These are phyloP conservation scores for Whalleya microplaca DNA, from an alignment of 2,329 filamentous ascomycete genomes.

Conservation along the genomic window DNA sequence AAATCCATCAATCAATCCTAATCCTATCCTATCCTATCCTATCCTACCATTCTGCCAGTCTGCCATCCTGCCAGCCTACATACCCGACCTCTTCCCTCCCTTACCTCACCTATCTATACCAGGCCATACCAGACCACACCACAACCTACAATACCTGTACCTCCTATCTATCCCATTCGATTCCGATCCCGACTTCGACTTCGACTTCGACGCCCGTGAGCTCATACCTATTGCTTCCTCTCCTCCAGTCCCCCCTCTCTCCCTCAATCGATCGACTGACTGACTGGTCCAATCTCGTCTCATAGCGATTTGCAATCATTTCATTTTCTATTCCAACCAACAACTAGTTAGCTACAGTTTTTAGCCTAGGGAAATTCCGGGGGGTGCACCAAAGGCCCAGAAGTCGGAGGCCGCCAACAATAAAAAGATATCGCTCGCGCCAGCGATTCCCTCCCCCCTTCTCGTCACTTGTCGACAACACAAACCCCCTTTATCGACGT, in stretches of 20 bases:
- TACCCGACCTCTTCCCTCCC: slow-evolving; percentile 25
- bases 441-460: slow-evolving; percentile 20
- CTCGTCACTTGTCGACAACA: slow-evolving; percentile 26
- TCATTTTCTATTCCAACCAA: neutral
- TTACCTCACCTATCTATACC: too few relatives aligned
- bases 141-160: neutral
- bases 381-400: neutral
- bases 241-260: too few relatives aligned
- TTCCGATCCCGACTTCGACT: neutral
- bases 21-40: too few relatives aligned
- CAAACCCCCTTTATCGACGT: slow-evolving; percentile 20
- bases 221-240: slow-evolving; percentile 11
- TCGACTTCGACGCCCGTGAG: slow-evolving; percentile 25
- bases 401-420: slow-evolving; percentile 1
- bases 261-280: neutral
- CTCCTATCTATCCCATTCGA: slow-evolving; percentile 14
- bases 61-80: too few relatives aligned
- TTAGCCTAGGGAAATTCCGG: neutral
- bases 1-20: slow-evolving; percentile 2
- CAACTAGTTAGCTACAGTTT: too few relatives aligned
- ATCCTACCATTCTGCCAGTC: too few relatives aligned
- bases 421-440: slow-evolving; percentile 22
- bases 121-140: too few relatives aligned
- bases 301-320: neutral
- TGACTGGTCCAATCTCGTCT: neutral